Evolutionary conservation across 176 grass and related monocot genomes (phyloP).

Genomic region (Paspalum vaginatum): DNA sequence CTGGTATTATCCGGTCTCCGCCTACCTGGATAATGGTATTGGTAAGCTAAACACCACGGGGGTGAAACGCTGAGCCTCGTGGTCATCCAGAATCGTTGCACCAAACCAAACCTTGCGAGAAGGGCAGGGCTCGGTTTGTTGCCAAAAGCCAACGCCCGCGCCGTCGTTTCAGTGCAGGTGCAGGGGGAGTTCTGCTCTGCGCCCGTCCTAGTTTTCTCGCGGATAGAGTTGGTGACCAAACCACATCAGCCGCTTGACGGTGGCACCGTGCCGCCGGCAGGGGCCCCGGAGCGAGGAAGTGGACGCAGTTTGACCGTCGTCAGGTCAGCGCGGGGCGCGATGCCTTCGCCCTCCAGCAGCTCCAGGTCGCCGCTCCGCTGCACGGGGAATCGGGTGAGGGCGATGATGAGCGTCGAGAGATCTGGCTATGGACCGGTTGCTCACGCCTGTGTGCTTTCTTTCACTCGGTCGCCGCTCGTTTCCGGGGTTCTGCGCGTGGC

Average conservation of each 20-base stretch:
- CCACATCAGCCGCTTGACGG: conserved; percentile 32
- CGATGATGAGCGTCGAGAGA: background rate
- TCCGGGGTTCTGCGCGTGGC: background rate
- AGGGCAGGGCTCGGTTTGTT: background rate
- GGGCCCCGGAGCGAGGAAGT: background rate
- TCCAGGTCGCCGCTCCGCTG: background rate
- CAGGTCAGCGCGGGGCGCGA: background rate
- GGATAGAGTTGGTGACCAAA: conserved; percentile 49
- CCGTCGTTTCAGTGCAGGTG: too few relatives aligned
- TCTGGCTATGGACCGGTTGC: too few relatives aligned
- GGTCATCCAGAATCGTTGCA: conserved; percentile 40
- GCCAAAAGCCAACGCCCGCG: conserved; percentile 18
- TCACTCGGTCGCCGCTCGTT: background rate
- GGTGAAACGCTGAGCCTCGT: background rate
- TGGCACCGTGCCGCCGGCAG: background rate
- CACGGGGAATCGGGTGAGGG: conserved; percentile 32
- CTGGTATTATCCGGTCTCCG: background rate
- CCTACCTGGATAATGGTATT: conserved; percentile 1
- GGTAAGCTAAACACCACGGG: background rate
- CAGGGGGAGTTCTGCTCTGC: too few relatives aligned
- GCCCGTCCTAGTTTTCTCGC: background rate
- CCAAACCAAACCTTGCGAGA: conserved; percentile 49
- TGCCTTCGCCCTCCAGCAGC: background rate
- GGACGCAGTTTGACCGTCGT: background rate
- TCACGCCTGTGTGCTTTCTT: too few relatives aligned